Percentiles rank a stretch among this genome's conserved stretches.
Conservation (phyloP, 2,329 filamentous ascomycete species). For the Pseudopithomyces maydicus region DNA sequence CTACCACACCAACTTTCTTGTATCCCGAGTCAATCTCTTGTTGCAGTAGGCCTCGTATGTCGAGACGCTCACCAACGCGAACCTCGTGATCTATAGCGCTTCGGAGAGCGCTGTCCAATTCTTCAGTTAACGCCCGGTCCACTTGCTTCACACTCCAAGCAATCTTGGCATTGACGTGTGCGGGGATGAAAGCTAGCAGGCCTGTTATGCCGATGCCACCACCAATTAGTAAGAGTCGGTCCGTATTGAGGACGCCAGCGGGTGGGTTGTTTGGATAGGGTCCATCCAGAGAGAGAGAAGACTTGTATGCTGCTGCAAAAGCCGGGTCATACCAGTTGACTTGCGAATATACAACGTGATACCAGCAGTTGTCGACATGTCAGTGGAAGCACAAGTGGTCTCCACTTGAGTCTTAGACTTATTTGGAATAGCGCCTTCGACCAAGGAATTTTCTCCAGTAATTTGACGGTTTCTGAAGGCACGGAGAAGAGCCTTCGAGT, state of each 20-base stretch:
- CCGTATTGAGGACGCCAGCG: conserved; percentile 20
- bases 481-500: conserved; percentile 15
- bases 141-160: conserved; percentile 42
- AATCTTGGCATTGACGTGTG: conserved; percentile 47
- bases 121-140: conserved; percentile 26
- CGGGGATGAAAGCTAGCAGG: conserved; percentile 39
- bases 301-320: conserved; percentile 20
- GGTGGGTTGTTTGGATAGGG: conserved; percentile 45
- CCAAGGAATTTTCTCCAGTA: neutral
- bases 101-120: conserved; percentile 9
- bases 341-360: conserved; percentile 45
- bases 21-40: conserved; percentile 43
- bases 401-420: neutral
- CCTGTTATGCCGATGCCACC: conserved; percentile 56
- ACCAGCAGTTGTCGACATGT: conserved; percentile 12
- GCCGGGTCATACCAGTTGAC: conserved; percentile 41
- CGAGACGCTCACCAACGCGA: conserved; percentile 42
- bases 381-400: neutral
- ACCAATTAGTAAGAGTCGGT: conserved; percentile 46
- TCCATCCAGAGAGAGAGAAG: conserved; percentile 49
- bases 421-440: neutral
- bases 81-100: conserved; percentile 45
- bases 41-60: conserved; percentile 37
- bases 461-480: neutral
- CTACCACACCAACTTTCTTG: conserved; percentile 47